A percentile compares a stretch with the other conserved stretches of the same genome.
Evolutionary conservation across 2,329 filamentous ascomycete genomes (phyloP).

Genomic region (Shiraia sp.): DNA sequence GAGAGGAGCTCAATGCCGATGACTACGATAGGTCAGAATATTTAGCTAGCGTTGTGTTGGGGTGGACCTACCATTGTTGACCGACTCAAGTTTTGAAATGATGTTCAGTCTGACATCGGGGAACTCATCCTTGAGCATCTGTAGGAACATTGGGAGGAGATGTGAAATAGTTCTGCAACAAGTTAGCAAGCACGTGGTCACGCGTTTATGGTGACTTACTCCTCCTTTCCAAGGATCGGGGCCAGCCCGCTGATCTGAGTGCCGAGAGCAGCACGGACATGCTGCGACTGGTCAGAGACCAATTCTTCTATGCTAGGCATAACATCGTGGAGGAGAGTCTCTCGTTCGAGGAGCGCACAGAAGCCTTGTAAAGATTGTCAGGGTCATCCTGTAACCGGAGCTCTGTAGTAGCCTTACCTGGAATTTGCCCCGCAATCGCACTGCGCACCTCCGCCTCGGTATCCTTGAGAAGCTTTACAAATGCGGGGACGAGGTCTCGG

Average conservation of each 20-base stretch:
- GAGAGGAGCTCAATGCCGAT: conserved; percentile 97
- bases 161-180: conserved; percentile 82
- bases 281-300: conserved; percentile 93
- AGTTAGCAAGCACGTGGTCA: conserved; percentile 30
- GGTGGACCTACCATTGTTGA: conserved; percentile 77
- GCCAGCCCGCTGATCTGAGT: conserved; percentile 97
- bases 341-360: conserved; percentile 84
- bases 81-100: conserved; percentile 98
- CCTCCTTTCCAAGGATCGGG: conserved; percentile 95
- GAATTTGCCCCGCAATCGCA: conserved; percentile 95
- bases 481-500: conserved; percentile 91
- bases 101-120: conserved; percentile 98
- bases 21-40: conserved; percentile 57
- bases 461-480: conserved; percentile 97
- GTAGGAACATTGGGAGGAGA: conserved; percentile 95
- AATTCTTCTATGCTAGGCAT: conserved; percentile 96
- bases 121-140: conserved; percentile 99
- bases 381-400: conserved; percentile 13
- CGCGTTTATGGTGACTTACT: conserved; percentile 62
- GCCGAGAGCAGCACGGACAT: conserved; percentile 91
- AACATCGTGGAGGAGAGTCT: conserved; percentile 89
- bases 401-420: conserved; percentile 56
- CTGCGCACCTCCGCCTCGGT: conserved; percentile 97
- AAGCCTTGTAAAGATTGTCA: conserved; percentile 67
- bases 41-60: background rate